Base-by-base conservation (phyloP, 768 basidiomycete genomes). In the Mycena metata region DNA sequence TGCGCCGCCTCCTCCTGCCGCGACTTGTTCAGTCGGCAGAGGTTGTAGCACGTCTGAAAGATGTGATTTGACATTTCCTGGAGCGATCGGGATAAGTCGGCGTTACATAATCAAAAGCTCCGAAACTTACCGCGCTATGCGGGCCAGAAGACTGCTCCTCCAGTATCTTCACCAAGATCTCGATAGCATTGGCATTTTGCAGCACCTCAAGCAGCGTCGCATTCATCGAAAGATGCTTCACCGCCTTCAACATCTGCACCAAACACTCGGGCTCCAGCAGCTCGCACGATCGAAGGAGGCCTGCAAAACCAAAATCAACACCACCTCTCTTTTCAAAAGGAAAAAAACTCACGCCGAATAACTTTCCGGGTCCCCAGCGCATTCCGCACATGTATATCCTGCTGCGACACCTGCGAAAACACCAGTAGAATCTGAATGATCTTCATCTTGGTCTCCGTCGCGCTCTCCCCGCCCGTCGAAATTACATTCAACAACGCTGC, bases 41-140 rank as follows among this genome's bases (percentile, higher is more conserved):
- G 90, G 72, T 97, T 97, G 83, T 95, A 99, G 75, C 96, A 95
- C 3, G 96, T 96, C 80, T 98, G 96, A 86, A 99, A 96, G 67
- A 98, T 90, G 74, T 98, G 96, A 70, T 98, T 99, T 56, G 95
- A 92, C 79, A 98, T 93, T 88, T 99, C 97, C 95, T 98, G 75
- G 58, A 26, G 39, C 41, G 21, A 19, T 5, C 39, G 51, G 54
- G 30, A 26, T 62, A 26, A 75, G 62, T 36, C 42, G 39, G n/a
- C 5, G 15, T 23, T 61, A 52, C 8, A 39, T 45, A 26, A 46
- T 24, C 33, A 19, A 12, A 45, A 24, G 11, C 17, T 69, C 13
- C 33, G 42, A 21, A 7, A 83, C 91, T 60, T 75, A 96, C 96
- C 13, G 96, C 91, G 75, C 89, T 91, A 72, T 96, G 91, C 0